A percentile compares a stretch with the other conserved stretches of the same genome.
These are phyloP conservation scores for Fusarium sp. DNA, from an alignment of 2,329 filamentous ascomycete genomes.

Conservation along the genomic window DNA sequence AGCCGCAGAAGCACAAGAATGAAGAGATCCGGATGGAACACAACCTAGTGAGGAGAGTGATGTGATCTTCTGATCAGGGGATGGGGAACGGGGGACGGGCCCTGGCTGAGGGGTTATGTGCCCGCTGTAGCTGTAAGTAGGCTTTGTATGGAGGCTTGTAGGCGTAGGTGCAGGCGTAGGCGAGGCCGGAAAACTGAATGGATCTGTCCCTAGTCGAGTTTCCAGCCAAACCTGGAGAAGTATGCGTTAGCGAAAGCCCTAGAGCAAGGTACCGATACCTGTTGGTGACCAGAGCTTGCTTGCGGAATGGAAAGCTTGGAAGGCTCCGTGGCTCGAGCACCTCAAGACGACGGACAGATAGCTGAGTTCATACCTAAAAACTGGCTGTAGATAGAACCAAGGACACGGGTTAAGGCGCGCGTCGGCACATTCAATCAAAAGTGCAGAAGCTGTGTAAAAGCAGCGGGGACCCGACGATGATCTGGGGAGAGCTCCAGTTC, in stretches of 20 bases:
- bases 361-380: slow-evolving; percentile 17
- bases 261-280: slow-evolving; percentile 43
- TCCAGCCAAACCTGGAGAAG: slow-evolving; percentile 41
- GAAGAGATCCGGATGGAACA: slow-evolving; percentile 31
- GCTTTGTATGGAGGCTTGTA: too few species aligned
- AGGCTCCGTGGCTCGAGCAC: slow-evolving; percentile 29
- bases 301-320: slow-evolving; percentile 36
- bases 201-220: slow-evolving; percentile 36
- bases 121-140: too few species aligned
- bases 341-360: slow-evolving; percentile 3
- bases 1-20: slow-evolving; percentile 27
- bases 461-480: slow-evolving; percentile 31
- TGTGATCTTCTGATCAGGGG: slow-evolving; percentile 39
- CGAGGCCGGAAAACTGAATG: slow-evolving; percentile 22
- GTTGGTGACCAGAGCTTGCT: slow-evolving; percentile 29
- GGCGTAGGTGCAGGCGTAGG: neutral
- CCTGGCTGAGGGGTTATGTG: slow-evolving; percentile 24
- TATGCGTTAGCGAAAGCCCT: slow-evolving; percentile 39
- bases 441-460: slow-evolving; percentile 18
- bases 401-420: slow-evolving; percentile 14
- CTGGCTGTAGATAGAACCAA: slow-evolving; percentile 1
- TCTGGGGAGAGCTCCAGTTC: slow-evolving; percentile 40
- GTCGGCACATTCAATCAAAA: slow-evolving; percentile 14
- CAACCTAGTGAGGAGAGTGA: slow-evolving; percentile 26
- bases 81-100: neutral